Conservation (phyloP, 2,329 filamentous ascomycete species). For the Colletotrichum sp. region DNA sequence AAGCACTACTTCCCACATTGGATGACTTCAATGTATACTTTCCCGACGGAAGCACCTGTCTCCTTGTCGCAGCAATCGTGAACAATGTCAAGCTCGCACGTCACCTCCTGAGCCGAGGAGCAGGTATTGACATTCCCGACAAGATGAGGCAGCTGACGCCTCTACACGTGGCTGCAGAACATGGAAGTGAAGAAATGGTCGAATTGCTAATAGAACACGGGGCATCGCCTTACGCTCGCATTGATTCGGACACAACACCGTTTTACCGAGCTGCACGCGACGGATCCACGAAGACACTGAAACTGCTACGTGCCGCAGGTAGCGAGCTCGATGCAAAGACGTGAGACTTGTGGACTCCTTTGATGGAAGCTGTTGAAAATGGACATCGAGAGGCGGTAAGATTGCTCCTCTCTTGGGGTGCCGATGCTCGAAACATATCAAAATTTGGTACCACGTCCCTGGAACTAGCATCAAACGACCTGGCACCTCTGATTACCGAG, state of each 20-base stretch:
- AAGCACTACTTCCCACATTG: fast-evolving
- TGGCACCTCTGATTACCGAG: background rate
- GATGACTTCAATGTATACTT: fast-evolving
- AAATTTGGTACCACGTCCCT: fast-evolving
- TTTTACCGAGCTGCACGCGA: background rate
- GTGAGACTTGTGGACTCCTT: conserved; percentile 20
- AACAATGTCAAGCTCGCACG: fast-evolving
- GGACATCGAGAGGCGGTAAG: fast-evolving
- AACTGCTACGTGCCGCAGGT: fast-evolving
- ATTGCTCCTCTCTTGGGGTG: background rate
- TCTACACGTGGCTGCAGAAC: fast-evolving
- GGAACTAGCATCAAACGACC: fast-evolving
- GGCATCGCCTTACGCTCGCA: background rate
- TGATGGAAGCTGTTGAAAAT: background rate
- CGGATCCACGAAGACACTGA: background rate
- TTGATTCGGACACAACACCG: background rate
- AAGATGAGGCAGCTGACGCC: background rate
- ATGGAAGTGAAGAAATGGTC: fast-evolving
- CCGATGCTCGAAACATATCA: fast-evolving
- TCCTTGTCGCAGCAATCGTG: fast-evolving
- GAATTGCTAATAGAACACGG: fast-evolving
- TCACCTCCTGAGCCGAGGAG: fast-evolving
- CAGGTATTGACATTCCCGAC: fast-evolving
- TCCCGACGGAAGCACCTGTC: background rate
- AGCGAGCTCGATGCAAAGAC: conserved; percentile 17